These are phyloP conservation scores for Hypoxylon sp. DNA, from an alignment of 2,329 filamentous ascomycete species.

Conservation along the genomic window DNA sequence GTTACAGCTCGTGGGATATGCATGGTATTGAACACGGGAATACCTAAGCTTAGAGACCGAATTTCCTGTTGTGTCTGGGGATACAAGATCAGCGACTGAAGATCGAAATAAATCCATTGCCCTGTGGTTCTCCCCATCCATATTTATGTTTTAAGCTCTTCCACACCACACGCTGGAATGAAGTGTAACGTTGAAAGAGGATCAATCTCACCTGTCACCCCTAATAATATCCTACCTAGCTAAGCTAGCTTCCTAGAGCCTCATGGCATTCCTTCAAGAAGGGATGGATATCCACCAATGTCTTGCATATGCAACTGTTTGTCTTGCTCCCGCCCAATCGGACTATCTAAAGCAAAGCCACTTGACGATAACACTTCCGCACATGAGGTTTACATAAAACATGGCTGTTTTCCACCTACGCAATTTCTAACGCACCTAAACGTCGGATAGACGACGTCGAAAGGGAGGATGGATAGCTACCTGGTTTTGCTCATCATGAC, in stretches of 20 bases:
- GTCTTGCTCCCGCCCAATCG: background rate
- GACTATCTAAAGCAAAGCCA: background rate
- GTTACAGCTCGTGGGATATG: conserved; percentile 33
- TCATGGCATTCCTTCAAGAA: conserved; percentile 24
- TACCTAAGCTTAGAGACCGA: conserved; percentile 1
- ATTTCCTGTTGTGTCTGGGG: too few species aligned
- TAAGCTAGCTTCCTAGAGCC: conserved; percentile 25
- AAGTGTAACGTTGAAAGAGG: conserved; percentile 32
- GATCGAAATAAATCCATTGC: background rate
- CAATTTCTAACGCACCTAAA: background rate
- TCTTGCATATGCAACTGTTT: conserved; percentile 15
- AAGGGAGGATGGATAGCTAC: too few species aligned
- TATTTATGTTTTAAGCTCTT: conserved; percentile 25
- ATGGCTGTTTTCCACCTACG: background rate
- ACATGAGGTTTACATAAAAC: conserved; percentile 8
- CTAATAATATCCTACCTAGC: conserved; percentile 18
- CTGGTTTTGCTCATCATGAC: background rate
- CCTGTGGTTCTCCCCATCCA: background rate
- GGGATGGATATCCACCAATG: too few species aligned
- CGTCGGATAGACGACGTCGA: background rate
- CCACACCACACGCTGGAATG: conserved; percentile 28
- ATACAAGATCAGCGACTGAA: background rate
- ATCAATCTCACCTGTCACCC: conserved; percentile 8
- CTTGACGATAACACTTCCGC: background rate
- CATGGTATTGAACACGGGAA: conserved; percentile 30